Conservation (phyloP, 169 alveolate genomes). For the Plasmodium knowlesi region DNA sequence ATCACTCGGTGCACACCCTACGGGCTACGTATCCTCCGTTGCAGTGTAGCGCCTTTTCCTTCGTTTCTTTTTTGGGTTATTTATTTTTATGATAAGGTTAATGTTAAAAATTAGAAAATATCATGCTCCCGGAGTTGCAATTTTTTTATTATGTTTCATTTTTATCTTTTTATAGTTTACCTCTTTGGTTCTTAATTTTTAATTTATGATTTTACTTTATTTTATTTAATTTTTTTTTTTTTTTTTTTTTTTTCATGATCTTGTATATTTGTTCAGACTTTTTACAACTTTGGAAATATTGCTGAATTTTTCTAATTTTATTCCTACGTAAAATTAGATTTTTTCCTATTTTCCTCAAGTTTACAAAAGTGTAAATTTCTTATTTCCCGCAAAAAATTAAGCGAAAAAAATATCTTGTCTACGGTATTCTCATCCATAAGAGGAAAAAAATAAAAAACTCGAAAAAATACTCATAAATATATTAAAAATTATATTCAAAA, state of each 20-base stretch:
- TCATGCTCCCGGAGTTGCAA: neutral
- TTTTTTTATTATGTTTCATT: neutral
- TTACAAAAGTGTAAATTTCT: constrained; percentile 21
- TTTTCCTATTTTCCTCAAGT: neutral
- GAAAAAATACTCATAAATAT: neutral
- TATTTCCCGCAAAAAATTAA: neutral
- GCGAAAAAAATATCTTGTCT: neutral
- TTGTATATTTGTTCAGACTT: neutral
- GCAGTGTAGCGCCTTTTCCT: neutral
- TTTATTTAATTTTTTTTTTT: neutral
- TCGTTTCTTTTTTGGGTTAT: neutral
- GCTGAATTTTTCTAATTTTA: neutral
- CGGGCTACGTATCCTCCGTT: neutral
- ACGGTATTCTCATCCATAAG: neutral
- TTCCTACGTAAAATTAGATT: constrained; percentile 1
- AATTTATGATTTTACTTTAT: neutral
- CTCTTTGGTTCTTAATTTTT: neutral
- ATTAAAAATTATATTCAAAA: neutral
- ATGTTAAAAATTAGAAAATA: neutral
- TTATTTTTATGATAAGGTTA: neutral
- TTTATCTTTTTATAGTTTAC: neutral
- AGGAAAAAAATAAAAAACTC: neutral
- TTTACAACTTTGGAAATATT: constrained; percentile 15
- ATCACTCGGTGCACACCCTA: neutral
- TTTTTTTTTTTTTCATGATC: neutral